phyloP scores from a whole-genome alignment of 805 yeast genomes.

The Lipomyces starkeyi region DNA sequence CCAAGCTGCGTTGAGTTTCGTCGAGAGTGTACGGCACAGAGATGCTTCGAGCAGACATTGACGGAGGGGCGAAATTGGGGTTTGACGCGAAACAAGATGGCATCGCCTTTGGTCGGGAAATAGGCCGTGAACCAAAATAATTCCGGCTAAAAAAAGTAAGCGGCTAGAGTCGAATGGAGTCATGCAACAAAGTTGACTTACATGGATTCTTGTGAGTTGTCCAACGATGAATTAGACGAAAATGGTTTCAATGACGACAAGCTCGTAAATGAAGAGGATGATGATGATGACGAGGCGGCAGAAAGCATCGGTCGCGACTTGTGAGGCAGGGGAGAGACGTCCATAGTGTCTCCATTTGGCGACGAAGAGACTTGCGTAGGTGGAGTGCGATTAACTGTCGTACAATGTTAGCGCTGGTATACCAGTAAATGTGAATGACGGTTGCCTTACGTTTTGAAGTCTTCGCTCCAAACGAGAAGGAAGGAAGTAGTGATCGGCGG shows the following conservation, averaged over 20 bases:
- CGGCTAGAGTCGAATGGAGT: background rate
- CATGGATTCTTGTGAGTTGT: conserved; percentile 11
- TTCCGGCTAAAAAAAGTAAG: background rate
- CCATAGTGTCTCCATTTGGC: conserved; percentile 31
- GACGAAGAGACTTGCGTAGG: conserved; percentile 29
- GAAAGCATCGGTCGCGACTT: conserved; percentile 17
- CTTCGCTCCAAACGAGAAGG: conserved; percentile 37
- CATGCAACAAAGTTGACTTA: background rate
- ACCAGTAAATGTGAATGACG: background rate
- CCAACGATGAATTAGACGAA: conserved; percentile 16
- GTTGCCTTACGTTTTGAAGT: conserved; percentile 16
- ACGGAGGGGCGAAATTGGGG: background rate
- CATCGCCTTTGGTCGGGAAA: background rate
- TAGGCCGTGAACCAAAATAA: background rate
- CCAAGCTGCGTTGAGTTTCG: background rate
- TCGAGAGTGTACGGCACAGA: background rate
- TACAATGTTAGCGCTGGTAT: background rate
- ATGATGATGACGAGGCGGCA: conserved; percentile 32
- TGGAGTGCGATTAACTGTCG: conserved; percentile 24
- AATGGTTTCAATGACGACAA: conserved; percentile 36
- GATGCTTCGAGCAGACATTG: background rate
- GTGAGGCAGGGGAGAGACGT: conserved; percentile 36
- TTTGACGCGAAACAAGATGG: background rate
- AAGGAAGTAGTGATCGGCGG: conserved; percentile 44
- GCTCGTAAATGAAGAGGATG: conserved; percentile 28